Base-by-base conservation (phyloP, 1,284 basidiomycete genomes). In the Kalmanozyma brasiliensis region DNA sequence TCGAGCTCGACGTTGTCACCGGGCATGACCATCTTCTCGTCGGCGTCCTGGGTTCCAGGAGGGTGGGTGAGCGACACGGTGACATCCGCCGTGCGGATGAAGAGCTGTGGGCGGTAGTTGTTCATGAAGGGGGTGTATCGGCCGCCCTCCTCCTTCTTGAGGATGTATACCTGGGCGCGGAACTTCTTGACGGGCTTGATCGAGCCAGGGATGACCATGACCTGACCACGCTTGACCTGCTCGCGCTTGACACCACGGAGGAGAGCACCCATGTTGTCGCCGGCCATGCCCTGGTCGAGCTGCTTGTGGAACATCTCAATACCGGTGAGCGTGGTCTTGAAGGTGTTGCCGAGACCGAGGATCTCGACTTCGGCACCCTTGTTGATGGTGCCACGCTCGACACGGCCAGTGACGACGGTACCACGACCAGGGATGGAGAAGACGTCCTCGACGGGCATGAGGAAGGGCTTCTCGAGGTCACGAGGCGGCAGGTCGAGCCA, bases 221-320 rank as follows among this genome's bases (percentile, higher is more conserved):
- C 91, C 84, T 95, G 93, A 46, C 96, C 96, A 79, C 96, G 91
- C 75, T 88, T 88, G 82, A 99, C 85, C 84, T 98, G 94, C 83
- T 98, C 96, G 75, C 95, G 91, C 86, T 98, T 98, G 83, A 98
- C 86, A 84, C 96, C 94, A 85, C 96, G 93, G 52, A 99, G 89
- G 43, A 99, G 87, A 60, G 91, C 92, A 79, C 96, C 96, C 93
- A 98, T 98, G 87, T 98, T 98, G 85, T 99, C 96, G 82, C 96
- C 96, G 73, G 96, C 95, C 84, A 98, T 93, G 69, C 93, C 95
- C 63, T 94, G 89, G 55, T 98, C 96, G 65, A 99, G 88, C 85
- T 99, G 96, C 87, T 97, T 98, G 87, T 97, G 94, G 90, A 98
- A 98, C 92, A 97, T 98, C 85, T 98, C 95, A 81, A 98, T 94